Conservation (phyloP, 495 filamentous ascomycete species). For the Penicillium simplicissimum region DNA sequence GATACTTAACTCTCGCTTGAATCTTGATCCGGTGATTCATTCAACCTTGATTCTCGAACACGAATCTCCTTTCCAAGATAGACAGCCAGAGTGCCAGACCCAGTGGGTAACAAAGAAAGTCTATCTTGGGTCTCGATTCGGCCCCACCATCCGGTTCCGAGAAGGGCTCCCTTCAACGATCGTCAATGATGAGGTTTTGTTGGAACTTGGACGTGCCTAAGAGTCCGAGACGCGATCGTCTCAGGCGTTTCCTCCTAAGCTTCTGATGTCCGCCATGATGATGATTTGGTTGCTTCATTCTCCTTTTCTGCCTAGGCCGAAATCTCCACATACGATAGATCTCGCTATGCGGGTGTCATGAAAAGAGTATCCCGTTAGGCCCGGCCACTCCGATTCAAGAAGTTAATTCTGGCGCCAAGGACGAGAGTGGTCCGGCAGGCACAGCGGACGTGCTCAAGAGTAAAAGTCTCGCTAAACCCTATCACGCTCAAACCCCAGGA, state of each 20-base stretch:
- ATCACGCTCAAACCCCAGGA: neutral
- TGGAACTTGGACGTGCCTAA: neutral
- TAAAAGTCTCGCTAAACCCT: neutral
- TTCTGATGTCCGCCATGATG: neutral
- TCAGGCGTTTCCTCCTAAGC: neutral
- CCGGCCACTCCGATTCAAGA: neutral
- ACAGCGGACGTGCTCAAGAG: neutral
- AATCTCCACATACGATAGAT: neutral
- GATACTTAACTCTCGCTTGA: neutral
- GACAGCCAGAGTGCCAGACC: too few relatives aligned
- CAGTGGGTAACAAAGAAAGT: neutral
- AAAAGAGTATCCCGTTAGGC: neutral
- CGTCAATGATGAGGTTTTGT: neutral
- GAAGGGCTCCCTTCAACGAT: constrained; percentile 1
- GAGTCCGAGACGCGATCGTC: neutral
- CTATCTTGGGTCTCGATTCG: constrained; percentile 13
- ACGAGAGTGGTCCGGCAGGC: constrained; percentile 3
- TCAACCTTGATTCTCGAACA: neutral
- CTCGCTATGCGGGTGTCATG: neutral
- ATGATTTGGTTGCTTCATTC: neutral
- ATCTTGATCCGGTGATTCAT: neutral
- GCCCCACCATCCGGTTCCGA: constrained; percentile 42
- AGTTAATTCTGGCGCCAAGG: neutral
- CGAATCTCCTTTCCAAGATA: neutral
- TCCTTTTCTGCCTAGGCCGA: neutral